Percentiles rank a stretch among this genome's conserved stretches.
These are phyloP conservation scores for Isoetes engelmannii DNA, from an alignment of 83 land plant species.

Conservation along the genomic window DNA sequence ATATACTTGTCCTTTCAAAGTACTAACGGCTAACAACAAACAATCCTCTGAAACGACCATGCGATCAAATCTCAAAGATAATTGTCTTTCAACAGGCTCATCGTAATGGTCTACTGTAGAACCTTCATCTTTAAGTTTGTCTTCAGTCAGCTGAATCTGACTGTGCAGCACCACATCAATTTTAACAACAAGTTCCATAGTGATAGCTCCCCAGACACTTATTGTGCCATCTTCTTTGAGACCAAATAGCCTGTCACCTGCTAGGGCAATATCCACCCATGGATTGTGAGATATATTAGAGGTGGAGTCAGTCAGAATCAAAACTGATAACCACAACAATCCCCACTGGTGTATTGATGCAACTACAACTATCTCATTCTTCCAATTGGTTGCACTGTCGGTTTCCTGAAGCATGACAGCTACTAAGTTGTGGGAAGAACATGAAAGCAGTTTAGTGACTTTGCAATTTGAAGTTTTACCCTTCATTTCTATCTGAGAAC, in stretches of 20 bases:
- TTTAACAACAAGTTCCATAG: constrained; percentile 45
- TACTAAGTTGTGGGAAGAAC: constrained; percentile 43
- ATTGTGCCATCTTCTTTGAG: constrained; percentile 54
- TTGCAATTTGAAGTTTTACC: constrained; percentile 13
- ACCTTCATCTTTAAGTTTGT: background rate
- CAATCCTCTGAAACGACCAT: constrained; percentile 41
- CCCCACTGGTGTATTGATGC: constrained; percentile 46
- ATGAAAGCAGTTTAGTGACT: constrained; percentile 50
- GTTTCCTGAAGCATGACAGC: constrained; percentile 40
- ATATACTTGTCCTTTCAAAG: constrained; percentile 52
- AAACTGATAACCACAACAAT: constrained; percentile 49
- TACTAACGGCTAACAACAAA: constrained; percentile 48
- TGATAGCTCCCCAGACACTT: constrained; percentile 38
- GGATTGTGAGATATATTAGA: background rate
- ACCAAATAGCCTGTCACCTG: constrained; percentile 50
- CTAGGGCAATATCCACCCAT: constrained; percentile 69
- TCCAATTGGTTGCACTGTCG: constrained; percentile 5
- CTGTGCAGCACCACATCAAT: constrained; percentile 44
- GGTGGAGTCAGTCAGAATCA: constrained; percentile 33
- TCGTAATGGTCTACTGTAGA: background rate
- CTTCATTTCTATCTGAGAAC: constrained; percentile 1
- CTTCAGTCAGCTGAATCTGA: constrained; percentile 18
- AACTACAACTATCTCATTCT: constrained; percentile 27
- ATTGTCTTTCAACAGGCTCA: background rate
- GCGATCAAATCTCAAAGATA: constrained; percentile 28